Conservation (phyloP, 768 basidiomycete genomes). For the Serendipita sp. region DNA sequence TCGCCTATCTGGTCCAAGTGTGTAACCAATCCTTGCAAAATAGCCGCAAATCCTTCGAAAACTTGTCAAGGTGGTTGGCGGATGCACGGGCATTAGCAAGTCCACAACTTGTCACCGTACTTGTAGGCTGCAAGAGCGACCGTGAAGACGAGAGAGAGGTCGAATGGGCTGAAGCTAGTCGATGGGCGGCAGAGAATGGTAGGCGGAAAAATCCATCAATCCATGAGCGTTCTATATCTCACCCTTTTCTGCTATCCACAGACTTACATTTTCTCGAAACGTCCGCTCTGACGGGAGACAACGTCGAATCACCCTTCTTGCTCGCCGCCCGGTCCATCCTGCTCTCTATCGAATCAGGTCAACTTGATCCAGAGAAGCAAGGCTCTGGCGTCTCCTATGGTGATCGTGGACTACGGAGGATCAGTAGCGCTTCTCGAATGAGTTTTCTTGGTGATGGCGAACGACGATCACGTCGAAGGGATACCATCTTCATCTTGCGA, state of each 20-base stretch:
- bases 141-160: conserved; percentile 89
- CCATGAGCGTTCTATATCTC: neutral
- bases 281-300: conserved; percentile 83
- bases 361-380: conserved; percentile 81
- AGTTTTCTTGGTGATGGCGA: conserved; percentile 33
- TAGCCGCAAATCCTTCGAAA: conserved; percentile 76
- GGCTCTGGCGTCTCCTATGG: conserved; percentile 96
- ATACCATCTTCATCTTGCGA: neutral
- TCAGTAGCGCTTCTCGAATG: conserved; percentile 78
- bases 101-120: conserved; percentile 73
- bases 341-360: conserved; percentile 78
- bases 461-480: neutral
- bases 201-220: conserved; percentile 13
- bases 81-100: conserved; percentile 89
- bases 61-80: conserved; percentile 76
- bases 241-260: conserved; percentile 20
- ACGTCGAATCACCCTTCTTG: conserved; percentile 85
- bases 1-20: neutral
- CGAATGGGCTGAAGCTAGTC: conserved; percentile 85
- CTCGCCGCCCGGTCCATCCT: conserved; percentile 73
- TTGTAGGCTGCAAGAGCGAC: conserved; percentile 94
- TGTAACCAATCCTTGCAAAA: conserved; percentile 6
- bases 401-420: conserved; percentile 77
- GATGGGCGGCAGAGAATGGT: conserved; percentile 96
- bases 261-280: conserved; percentile 89